Evolutionary conservation across 495 filamentous ascomycete species (phyloP).

Genomic region (Tuber borchii): DNA sequence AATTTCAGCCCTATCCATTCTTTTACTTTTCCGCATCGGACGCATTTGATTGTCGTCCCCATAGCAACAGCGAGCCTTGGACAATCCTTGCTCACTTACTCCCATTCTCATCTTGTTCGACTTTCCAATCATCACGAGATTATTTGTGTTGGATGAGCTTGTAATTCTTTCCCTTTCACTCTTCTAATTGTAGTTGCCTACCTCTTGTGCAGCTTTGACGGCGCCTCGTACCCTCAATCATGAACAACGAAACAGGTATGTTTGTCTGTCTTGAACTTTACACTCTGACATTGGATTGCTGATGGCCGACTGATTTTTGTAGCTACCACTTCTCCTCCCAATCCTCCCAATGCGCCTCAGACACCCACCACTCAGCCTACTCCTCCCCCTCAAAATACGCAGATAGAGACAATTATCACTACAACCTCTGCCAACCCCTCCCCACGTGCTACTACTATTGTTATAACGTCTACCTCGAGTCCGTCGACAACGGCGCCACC

Average conservation of each 20-base stretch:
- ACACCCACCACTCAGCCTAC: background rate
- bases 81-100: background rate
- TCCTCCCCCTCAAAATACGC: slow-evolving; percentile 29
- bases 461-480: slow-evolving; percentile 5
- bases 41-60: slow-evolving; percentile 34
- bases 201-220: background rate
- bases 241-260: slow-evolving; percentile 1
- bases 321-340: slow-evolving; percentile 28
- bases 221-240: background rate
- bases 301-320: slow-evolving; percentile 11
- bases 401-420: slow-evolving; percentile 21
- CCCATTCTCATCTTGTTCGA: background rate
- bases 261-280: background rate
- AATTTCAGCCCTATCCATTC: slow-evolving; percentile 34
- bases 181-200: background rate
- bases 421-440: slow-evolving; percentile 6
- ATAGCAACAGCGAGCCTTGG: background rate
- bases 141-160: slow-evolving; percentile 1
- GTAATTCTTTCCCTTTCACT: background rate
- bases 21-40: slow-evolving; percentile 19
- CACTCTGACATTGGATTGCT: background rate
- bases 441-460: slow-evolving; percentile 13
- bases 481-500: background rate
- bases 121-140: slow-evolving; percentile 10
- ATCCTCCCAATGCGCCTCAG: slow-evolving; percentile 9